Base-by-base conservation (phyloP, 225 moss, liverwort and hornwort genomes). In the Physcomitrium patens region DNA sequence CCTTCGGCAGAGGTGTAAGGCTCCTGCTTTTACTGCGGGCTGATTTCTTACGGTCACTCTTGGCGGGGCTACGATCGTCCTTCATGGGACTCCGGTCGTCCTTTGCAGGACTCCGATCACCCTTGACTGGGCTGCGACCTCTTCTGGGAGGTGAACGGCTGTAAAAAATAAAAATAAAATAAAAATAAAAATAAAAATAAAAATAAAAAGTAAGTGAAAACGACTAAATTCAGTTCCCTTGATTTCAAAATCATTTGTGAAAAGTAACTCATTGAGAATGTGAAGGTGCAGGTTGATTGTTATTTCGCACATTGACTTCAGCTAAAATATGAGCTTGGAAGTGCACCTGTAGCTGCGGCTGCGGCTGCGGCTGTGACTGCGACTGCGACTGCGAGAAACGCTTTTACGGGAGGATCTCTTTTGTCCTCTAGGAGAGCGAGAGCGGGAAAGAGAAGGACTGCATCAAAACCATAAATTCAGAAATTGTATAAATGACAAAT, bases 391-490 rank as follows among this genome's bases (percentile, higher is more conserved):
- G 57, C 67, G 74, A 60, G 89, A 97, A 54, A 82, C 91, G 64
- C 94, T 87, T 80, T 93, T 97, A 10, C 83, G 94, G 42, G 87
- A 92, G 46, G 87, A 85, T 65, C 90, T 81, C 31, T 89, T 86
- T 57, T 93, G 94, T 22, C 85, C 90, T 67, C 92, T 88, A 60
- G 92, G 92, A 46, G 97, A 94, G n/a, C 91, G 89, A 58, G 93
- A 96, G 14, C 92, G 83, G 8, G 93, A 96, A 20, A 89, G 85
- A 16, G 94, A 94, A 37, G 86, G 87, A 74, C 94, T 96, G 77
- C 68, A 70, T 18, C 58, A 67, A 18, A 6, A 50, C 15, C 7
- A 58, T 50, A 62, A 3, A 1, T 10, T 78, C 51, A 78, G 59
- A 14, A 9, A 7, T 54, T 13, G 53, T 4, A 41, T 24, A 46